phyloP scores from a whole-genome alignment of 345 rosid genomes.

The Bruguiera gymnorhiza region DNA sequence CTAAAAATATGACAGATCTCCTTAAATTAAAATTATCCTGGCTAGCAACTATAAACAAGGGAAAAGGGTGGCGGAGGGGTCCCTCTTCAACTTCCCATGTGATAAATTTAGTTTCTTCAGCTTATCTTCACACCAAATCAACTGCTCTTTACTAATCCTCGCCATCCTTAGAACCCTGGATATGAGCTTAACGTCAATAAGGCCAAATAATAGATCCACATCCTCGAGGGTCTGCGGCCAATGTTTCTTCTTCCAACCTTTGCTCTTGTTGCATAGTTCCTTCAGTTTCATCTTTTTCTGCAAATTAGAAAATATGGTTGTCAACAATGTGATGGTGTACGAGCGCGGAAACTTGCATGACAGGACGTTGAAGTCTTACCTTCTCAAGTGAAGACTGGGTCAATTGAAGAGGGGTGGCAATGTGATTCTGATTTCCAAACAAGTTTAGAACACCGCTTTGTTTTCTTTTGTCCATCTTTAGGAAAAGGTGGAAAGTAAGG shows the following conservation, averaged over 20 bases:
- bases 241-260: constrained; percentile 71
- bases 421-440: constrained; percentile 65
- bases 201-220: constrained; percentile 60
- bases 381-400: constrained; percentile 71
- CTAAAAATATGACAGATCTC: background rate
- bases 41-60: constrained; percentile 42
- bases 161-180: constrained; percentile 68
- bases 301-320: constrained; percentile 1
- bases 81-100: constrained; percentile 63
- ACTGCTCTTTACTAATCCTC: constrained; percentile 68
- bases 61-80: constrained; percentile 75
- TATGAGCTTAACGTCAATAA: constrained; percentile 61
- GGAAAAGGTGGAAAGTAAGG: constrained; percentile 58
- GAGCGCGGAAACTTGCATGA: background rate
- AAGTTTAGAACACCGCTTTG: constrained; percentile 44
- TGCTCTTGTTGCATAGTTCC: constrained; percentile 64
- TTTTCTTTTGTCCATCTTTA: constrained; percentile 80
- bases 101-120: constrained; percentile 68
- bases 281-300: constrained; percentile 72
- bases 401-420: constrained; percentile 67
- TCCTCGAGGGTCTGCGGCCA: constrained; percentile 75
- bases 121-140: constrained; percentile 95
- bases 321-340: too few relatives aligned
- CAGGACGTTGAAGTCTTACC: constrained; percentile 31
- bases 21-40: background rate